These are phyloP conservation scores for Pichia californica DNA, from an alignment of 805 yeast species.

Conservation along the genomic window DNA sequence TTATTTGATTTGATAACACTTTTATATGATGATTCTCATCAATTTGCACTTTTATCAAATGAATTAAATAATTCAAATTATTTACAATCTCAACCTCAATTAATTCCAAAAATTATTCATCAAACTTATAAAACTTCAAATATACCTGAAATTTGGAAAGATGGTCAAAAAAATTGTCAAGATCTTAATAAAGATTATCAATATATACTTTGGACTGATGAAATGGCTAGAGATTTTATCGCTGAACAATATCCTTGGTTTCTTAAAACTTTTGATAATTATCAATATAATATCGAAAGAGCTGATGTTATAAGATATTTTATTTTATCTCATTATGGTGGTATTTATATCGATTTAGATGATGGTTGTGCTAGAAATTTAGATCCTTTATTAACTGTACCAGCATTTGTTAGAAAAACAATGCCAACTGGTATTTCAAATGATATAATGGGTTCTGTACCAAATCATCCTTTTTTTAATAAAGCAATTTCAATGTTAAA, in stretches of 20 bases:
- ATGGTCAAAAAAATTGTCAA: slow-evolving; percentile 69
- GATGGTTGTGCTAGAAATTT: slow-evolving; percentile 76
- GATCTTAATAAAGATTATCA: slow-evolving; percentile 83
- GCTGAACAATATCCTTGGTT: slow-evolving; percentile 83
- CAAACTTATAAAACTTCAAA: slow-evolving; percentile 81
- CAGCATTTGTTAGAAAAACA: slow-evolving; percentile 84
- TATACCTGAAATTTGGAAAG: slow-evolving; percentile 76
- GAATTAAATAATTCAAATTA: slow-evolving; percentile 46
- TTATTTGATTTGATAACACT: slow-evolving; percentile 68
- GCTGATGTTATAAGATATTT: slow-evolving; percentile 91
- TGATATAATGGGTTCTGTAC: slow-evolving; percentile 88
- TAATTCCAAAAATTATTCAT: slow-evolving; percentile 87
- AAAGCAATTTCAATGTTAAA: slow-evolving; percentile 61
- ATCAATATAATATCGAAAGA: slow-evolving; percentile 75
- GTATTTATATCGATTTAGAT: slow-evolving; percentile 84
- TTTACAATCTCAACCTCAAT: slow-evolving; percentile 33
- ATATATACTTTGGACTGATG: slow-evolving; percentile 88
- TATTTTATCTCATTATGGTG: slow-evolving; percentile 77
- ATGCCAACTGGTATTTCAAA: slow-evolving; percentile 87
- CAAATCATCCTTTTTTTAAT: slow-evolving; percentile 77
- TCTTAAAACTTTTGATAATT: slow-evolving; percentile 66
- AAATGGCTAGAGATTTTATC: slow-evolving; percentile 71
- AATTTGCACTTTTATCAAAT: slow-evolving; percentile 54
- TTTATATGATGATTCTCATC: slow-evolving; percentile 62
- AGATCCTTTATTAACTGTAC: slow-evolving; percentile 74